Evolutionary conservation across 2,329 filamentous ascomycete genomes (phyloP), one percentile per base, ranked within the genome.

Genomic region (Apiospora malaysiana): DNA sequence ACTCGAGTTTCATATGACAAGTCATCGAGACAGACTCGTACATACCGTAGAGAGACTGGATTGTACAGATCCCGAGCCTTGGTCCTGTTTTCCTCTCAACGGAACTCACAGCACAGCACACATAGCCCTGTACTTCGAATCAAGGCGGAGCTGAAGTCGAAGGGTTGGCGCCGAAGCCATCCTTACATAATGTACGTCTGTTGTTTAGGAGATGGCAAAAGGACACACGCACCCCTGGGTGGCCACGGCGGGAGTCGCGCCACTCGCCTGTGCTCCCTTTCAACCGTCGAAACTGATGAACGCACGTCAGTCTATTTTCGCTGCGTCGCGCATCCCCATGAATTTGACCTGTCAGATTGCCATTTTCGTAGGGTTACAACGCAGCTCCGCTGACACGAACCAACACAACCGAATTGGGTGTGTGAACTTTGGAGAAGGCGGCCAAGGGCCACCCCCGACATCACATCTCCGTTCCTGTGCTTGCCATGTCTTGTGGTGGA

Each of bases 311-410:
- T 59, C 51, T n/a, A 10, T 59, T 18, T 16, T 27, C 27, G 16
- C 51, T 32, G 16, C 27, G 27, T 37, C 27, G 27, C 27, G 27
- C 27, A 59, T 37, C 27, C 49, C 56, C 21, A 32, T n/a, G 56
- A n/a, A 63, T 37, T 40, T 63, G 56, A 63, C 32, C 32, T 40
- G 56, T 63, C 32, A 63, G 56, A 63, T 63, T 63, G 56, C 16
- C 56, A 40, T 63, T 63, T 32, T 63, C 56, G 56, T 63, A 40
- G 32, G 56, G 56, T 63, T 63, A 40, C 56, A 63, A 21, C 56
- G 27, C 56, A 63, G 56, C 56, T 40, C 56, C 56, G 56, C 56
- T 63, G 56, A 63, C 56, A 63, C 27, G 32, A 63, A 40, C 56
- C 56, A 40, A 63, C 56, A 63, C 32, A 2, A 9, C 56, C 56